Base-by-base conservation (phyloP, 345 rosid genomes). In the Ceriops tagal region DNA sequence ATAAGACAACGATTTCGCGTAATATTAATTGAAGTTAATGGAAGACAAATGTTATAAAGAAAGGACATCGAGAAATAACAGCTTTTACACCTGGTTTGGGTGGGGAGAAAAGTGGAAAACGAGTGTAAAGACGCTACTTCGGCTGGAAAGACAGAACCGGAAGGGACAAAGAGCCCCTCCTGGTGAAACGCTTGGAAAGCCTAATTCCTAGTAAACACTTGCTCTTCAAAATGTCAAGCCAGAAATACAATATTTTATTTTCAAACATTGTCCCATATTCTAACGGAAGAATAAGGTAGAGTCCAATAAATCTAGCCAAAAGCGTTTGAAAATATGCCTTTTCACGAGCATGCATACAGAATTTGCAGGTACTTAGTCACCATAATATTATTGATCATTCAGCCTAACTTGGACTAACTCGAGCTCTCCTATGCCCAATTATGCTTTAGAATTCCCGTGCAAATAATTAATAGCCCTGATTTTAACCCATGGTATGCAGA, bases 161-260 rank as follows among this genome's bases (percentile, higher is more conserved):
- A 49, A 58, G 65, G 65, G 75, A 72, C 60, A 61, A 65, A 51
- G 30, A 47, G 60, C 24, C 26, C 26, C 4, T 53, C 26, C 58
- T 8, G 20, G 58, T 6, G 21, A 24, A 53, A 53, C 13, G 26
- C 58, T 21, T 53, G 60, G 39, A 39, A 57, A 22, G 9, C 1
- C 5, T 53, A 53, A 15, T 26, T 55, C n/a, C 31, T 20, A 6
- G 16, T 27, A 56, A 20, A 34, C 10, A 7, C 37, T 34, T 8
- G 8, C 37, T 35, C 26, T 6, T 66, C 71, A 73, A 72, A 73
- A 60, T 66, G 61, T 51, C 76, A 73, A 27, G 26, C 49, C 62
- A 51, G 5, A 49, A 39, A 39, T 13, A 52, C 31, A 24, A 19
- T 65, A 65, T 65, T 16, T 30, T 19, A 43, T 49, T 26, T n/a